These are phyloP conservation scores for Fagopyrum tataricum DNA, from an alignment of 148 eudicot genomes.

Conservation along the genomic window DNA sequence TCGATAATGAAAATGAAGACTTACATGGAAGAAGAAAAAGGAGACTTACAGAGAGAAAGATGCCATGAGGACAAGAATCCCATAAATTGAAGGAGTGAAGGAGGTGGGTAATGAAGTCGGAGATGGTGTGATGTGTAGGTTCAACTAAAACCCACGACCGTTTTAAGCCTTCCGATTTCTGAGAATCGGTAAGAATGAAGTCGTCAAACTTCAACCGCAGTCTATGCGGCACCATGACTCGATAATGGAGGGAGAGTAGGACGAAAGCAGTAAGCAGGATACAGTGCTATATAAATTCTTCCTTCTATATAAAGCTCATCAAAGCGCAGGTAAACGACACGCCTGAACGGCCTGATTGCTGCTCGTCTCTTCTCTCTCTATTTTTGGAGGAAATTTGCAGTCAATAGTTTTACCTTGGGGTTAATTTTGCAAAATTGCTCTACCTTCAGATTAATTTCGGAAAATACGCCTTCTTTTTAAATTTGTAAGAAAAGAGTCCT, in stretches of 20 bases:
- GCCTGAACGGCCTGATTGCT: not conserved
- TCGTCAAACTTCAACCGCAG: constrained; percentile 49
- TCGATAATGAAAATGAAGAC: not conserved
- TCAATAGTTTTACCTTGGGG: too few relatives aligned
- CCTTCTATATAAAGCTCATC: not conserved
- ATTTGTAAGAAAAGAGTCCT: too few relatives aligned
- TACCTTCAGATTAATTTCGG: too few relatives aligned
- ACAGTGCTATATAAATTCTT: not conserved
- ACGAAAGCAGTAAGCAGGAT: not conserved
- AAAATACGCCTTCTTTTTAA: too few relatives aligned
- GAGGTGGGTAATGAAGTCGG: constrained; percentile 45
- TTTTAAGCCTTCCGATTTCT: constrained; percentile 47
- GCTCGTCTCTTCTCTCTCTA: not conserved
- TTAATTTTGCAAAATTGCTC: too few relatives aligned
- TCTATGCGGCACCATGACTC: constrained; percentile 20
- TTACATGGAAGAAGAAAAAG: not conserved
- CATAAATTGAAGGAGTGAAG: constrained; percentile 46
- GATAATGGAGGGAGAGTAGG: not conserved
- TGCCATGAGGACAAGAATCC: constrained; percentile 69
- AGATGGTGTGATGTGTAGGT: constrained; percentile 35
- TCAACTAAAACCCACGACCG: constrained; percentile 61
- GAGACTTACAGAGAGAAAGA: constrained; percentile 56
- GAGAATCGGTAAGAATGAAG: constrained; percentile 38
- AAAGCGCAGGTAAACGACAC: not conserved
- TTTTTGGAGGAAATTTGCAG: too few relatives aligned